Percentiles rank a stretch among this genome's conserved stretches.
Evolutionary conservation across 768 basidiomycete species (phyloP).

Genomic region (Podaxis sp.): DNA sequence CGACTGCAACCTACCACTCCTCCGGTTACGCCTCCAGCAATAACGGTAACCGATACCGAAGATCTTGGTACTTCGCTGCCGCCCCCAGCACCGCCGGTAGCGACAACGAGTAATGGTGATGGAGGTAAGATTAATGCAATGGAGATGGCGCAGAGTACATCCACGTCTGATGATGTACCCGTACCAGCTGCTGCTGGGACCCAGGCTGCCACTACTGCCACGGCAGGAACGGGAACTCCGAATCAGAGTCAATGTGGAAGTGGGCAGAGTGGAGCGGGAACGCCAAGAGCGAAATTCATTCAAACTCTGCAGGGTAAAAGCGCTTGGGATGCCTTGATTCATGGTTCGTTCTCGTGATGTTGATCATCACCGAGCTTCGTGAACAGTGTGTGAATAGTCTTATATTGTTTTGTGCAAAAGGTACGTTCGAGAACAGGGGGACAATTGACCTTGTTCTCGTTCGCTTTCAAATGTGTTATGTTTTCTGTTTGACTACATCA

Average conservation of each 20-base stretch:
- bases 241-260: slow-evolving; percentile 11
- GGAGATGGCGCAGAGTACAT: not conserved
- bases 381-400: not conserved
- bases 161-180: not conserved
- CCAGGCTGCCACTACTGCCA: slow-evolving; percentile 1
- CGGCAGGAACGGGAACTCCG: not conserved
- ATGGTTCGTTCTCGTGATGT: slow-evolving; percentile 61
- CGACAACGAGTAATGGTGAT: slow-evolving; percentile 6
- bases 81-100: not conserved
- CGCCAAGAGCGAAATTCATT: slow-evolving; percentile 49
- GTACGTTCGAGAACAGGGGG: not conserved
- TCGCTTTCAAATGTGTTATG: not conserved
- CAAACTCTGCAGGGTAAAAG: slow-evolving; percentile 60
- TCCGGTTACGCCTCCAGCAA: slow-evolving; percentile 7
- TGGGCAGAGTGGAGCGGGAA: slow-evolving; percentile 24
- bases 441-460: not conserved
- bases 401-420: not conserved
- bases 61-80: slow-evolving; percentile 4
- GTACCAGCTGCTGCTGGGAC: not conserved
- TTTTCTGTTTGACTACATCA: not conserved
- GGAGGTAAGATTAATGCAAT: not conserved
- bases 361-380: not conserved
- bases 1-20: slow-evolving; percentile 3
- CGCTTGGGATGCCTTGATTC: slow-evolving; percentile 68
- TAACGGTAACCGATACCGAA: slow-evolving; percentile 1